Conservation (phyloP, 306 rosid species). For the Ochetophila trinervis region DNA sequence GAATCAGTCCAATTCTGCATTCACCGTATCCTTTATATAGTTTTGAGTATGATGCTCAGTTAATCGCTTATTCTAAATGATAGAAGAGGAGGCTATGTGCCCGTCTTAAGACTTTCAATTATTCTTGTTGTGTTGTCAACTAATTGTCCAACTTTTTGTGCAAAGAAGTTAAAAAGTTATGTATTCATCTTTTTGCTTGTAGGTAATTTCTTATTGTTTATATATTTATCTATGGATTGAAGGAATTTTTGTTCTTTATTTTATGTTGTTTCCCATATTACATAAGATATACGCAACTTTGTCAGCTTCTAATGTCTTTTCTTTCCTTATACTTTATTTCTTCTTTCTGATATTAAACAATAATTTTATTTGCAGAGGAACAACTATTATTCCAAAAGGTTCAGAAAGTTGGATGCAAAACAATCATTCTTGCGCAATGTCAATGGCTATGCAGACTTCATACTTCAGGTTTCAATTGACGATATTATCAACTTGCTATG, state of each 20-base stretch:
- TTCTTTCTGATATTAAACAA: background rate
- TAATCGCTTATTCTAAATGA: too few species aligned
- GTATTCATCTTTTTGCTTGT: background rate
- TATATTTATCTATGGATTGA: background rate
- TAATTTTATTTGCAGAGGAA: conserved; percentile 45
- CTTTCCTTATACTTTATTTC: background rate
- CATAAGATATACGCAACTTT: background rate
- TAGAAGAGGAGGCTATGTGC: too few species aligned
- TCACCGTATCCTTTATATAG: background rate
- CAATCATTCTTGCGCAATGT: conserved; percentile 45
- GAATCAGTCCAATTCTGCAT: background rate
- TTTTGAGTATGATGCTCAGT: too few species aligned
- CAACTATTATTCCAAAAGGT: conserved; percentile 44
- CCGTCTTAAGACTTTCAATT: too few species aligned
- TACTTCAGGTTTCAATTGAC: conserved; percentile 58
- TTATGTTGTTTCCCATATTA: background rate
- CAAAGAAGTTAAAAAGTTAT: background rate
- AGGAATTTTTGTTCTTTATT: too few species aligned
- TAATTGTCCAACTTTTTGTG: too few species aligned
- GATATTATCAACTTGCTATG: conserved; percentile 8
- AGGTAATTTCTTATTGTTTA: background rate
- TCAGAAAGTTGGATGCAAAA: conserved; percentile 41
- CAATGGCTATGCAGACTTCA: conserved; percentile 62
- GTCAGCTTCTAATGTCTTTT: background rate
- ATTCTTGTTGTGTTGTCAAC: too few species aligned